phyloP scores from a whole-genome alignment of 306 rosid species.

The Sicyos edulis region DNA sequence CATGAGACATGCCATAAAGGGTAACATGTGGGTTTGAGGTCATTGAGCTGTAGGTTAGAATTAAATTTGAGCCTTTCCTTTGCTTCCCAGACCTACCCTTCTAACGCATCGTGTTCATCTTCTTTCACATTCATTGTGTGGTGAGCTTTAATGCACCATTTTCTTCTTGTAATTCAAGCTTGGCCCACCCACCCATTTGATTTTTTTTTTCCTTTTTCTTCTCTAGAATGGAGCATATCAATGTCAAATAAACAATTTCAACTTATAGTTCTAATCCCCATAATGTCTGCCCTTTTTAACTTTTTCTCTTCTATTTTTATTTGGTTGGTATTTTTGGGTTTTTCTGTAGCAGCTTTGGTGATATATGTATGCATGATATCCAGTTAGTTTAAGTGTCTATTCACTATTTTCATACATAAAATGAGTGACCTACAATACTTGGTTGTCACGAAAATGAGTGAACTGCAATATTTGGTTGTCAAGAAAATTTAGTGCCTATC shows the following conservation, averaged over 20 bases:
- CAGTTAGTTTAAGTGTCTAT: too few species aligned
- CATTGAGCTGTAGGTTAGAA: slow-evolving; percentile 16
- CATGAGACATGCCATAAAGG: slow-evolving; percentile 48
- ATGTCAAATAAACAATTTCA: not conserved
- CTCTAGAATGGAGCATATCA: too few species aligned
- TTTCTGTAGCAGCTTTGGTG: too few species aligned
- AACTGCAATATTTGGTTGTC: too few species aligned
- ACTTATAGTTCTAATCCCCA: not conserved
- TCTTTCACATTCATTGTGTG: slow-evolving; percentile 1
- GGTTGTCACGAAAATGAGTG: too few species aligned
- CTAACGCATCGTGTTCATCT: slow-evolving; percentile 14
- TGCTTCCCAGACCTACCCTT: slow-evolving; percentile 15
- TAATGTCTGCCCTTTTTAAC: slow-evolving; percentile 15
- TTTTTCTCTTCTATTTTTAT: not conserved
- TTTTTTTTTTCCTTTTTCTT: not conserved
- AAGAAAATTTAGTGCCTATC: too few species aligned
- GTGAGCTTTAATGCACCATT: slow-evolving; percentile 12
- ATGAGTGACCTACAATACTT: too few species aligned
- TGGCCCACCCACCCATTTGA: not conserved
- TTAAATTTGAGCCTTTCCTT: slow-evolving; percentile 18
- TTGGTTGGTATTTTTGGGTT: not conserved
- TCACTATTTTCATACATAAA: too few species aligned
- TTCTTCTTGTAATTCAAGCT: not conserved
- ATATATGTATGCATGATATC: too few species aligned
- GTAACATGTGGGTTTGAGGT: slow-evolving; percentile 16